These are phyloP conservation scores for Diaporthe ampelina DNA, from an alignment of 2,329 filamentous ascomycete species.

Conservation along the genomic window DNA sequence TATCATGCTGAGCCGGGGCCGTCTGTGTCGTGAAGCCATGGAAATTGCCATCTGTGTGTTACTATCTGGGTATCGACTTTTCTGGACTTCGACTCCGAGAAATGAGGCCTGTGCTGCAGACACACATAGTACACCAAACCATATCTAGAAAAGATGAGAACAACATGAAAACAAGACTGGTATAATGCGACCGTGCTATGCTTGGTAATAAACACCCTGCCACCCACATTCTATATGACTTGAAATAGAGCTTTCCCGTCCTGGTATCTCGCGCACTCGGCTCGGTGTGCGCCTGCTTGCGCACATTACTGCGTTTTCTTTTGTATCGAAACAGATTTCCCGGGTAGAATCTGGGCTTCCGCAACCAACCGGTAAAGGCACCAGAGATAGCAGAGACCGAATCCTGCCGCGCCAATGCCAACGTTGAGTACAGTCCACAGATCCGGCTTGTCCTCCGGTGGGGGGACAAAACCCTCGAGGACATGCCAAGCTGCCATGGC, in stretches of 20 bases:
- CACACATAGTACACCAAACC: neutral
- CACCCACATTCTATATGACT: constrained; percentile 13
- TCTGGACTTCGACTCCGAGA: neutral
- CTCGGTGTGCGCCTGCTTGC: neutral
- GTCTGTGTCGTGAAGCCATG: neutral
- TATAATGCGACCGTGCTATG: constrained; percentile 36
- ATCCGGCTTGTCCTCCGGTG: constrained; percentile 86
- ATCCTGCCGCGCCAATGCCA: constrained; percentile 86
- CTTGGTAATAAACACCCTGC: constrained; percentile 19
- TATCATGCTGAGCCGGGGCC: neutral
- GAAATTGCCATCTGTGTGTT: neutral
- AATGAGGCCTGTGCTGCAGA: neutral
- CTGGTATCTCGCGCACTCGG: neutral
- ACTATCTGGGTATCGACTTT: neutral
- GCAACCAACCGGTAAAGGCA: constrained; percentile 79
- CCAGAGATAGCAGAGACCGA: constrained; percentile 91
- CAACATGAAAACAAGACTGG: constrained; percentile 15
- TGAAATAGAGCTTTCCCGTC: neutral
- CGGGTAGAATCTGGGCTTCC: constrained; percentile 68
- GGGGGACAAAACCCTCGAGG: constrained; percentile 75
- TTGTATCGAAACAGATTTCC: constrained; percentile 46
- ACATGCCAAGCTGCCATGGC: constrained; percentile 87
- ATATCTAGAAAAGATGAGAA: constrained; percentile 23
- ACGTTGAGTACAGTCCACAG: constrained; percentile 95
- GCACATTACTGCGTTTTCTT: constrained; percentile 54